A percentile compares a stretch with the other conserved stretches of the same genome.
These are phyloP conservation scores for Lyophyllum atratum DNA, from an alignment of 768 basidiomycete species.

Conservation along the genomic window DNA sequence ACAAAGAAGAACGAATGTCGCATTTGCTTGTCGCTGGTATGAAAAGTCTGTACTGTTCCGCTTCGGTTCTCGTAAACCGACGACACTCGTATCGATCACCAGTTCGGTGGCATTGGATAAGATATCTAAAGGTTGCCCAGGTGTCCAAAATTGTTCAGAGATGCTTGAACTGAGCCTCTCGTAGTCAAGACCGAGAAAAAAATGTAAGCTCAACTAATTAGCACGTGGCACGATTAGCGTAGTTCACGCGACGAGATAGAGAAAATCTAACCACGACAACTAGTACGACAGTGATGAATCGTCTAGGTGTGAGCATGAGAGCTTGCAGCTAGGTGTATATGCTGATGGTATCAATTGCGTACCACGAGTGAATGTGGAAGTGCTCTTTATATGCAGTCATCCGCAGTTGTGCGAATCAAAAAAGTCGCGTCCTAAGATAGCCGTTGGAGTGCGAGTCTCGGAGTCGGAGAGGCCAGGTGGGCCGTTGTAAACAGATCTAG, in stretches of 20 bases:
- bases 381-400: slow-evolving; percentile 12
- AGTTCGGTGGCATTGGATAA: slow-evolving; percentile 4
- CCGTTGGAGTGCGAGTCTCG: slow-evolving; percentile 21
- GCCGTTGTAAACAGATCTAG: slow-evolving; percentile 6
- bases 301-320: slow-evolving; percentile 60
- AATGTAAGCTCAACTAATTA: slow-evolving; percentile 55
- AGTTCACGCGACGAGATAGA: neutral
- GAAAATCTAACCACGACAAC: slow-evolving; percentile 44
- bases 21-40: slow-evolving; percentile 23
- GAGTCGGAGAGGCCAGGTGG: slow-evolving; percentile 14
- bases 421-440: slow-evolving; percentile 11
- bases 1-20: slow-evolving; percentile 60
- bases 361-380: neutral
- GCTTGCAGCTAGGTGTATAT: neutral
- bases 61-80: neutral
- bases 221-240: neutral
- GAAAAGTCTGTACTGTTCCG: slow-evolving; percentile 8
- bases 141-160: slow-evolving; percentile 24
- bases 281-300: slow-evolving; percentile 53
- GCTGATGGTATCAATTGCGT: neutral
- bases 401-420: slow-evolving; percentile 15
- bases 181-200: slow-evolving; percentile 54
- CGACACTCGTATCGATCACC: slow-evolving; percentile 2
- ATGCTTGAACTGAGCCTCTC: slow-evolving; percentile 42
- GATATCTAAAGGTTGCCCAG: slow-evolving; percentile 6